Evolutionary conservation across 225 moss, liverwort and hornwort species (phyloP), one percentile per base, ranked within the genome.

Genomic region (Bryum argenteum): DNA sequence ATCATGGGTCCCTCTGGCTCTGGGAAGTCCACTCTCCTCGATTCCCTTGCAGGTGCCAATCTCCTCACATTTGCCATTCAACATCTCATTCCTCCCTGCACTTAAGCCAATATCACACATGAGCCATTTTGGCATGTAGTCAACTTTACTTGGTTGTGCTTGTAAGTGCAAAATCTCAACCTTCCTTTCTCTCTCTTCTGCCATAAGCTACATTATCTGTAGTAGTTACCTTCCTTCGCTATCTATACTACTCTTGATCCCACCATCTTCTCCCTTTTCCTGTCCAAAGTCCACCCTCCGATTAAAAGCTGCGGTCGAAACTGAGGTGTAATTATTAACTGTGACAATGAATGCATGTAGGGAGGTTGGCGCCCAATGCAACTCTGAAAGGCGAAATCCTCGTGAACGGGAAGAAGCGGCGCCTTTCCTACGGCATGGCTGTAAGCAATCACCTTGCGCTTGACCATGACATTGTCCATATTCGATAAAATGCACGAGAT

Each of bases 401-500:
- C 21, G 85, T 95, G 6, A 95, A 90, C 26, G 95, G 95, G 63
- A 82, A 62, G 38, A 82, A 80, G 75, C 81, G 82, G 16, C 86
- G 70, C 2, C 90, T 95, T 15, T 81, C 92, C 0, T 90, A 89
- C 44, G 95, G 95, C 75, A 78, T 89, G 72, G 90, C 92, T 56
- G 92, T 94, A 79, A 81, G 90, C 63, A 51, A 41, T 4, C 2
- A 22, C 24, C 53, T 23, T n/a, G 39, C 1, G 11, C 23, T 22
- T 22, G 22, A 22, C 8, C 11, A 11, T 55, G 19, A 11, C 6
- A 11, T 6, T 56, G 56, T 22, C 56, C 23, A 23, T 56, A 47
- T 47, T 47, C 16, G 47, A 4, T 45, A 1, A 45, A 45, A 45
- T 2, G 45, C 12, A 11, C 13, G 45, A 11, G 4, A 4, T 14